Evolutionary conservation across 495 filamentous ascomycete genomes (phyloP), one percentile per base, ranked within the genome.

Genomic region (Podospora comata): DNA sequence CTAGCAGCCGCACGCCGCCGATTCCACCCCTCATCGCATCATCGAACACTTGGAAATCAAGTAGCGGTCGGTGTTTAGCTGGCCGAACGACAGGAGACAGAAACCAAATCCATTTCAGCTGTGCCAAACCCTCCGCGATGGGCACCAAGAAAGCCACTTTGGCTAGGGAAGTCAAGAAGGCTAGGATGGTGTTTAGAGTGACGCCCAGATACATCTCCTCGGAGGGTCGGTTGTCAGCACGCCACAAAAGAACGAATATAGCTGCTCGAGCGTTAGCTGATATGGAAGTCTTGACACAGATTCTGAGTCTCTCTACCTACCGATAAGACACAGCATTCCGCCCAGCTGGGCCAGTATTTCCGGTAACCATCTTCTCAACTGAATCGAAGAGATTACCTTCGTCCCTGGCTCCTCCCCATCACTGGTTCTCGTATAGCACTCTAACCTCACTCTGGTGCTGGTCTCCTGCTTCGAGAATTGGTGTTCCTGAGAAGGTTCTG

Each of bases 91-190:
- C n/a, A 9, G 71, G 53, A 1, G 66, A 73, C 4, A 58, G 30
- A 67, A 81, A 83, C 82, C 82, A 84, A 16, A 78, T 75, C 81
- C 81, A 83, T 70, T 84, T 83, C 3, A 84, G 73, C 64, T 83
- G 81, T 1, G 75, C 76, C 15, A 85, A 56, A 2, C 72, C 76
- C 56, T 80, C 78, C 0, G 76, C 71, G 44, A 83, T 72, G 3
- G 77, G 73, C 34, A 81, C 76, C 39, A 78, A 69, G 71, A 84
- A 70, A 0, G 71, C 68, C 20, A 79, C 72, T 65, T 81, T 81
- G 60, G 80, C 76, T 16, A 82, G 59, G 0, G 81, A 82, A 3
- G 76, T 77, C 32, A 84, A 67, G 13, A 85, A 70, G 3, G 82
- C 82, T 0, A 85, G 60, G 9, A 85, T 65, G 0, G 83, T 75